Evolutionary conservation across 1,284 basidiomycete species (phyloP).

Genomic region (Golubevia pallescens): DNA sequence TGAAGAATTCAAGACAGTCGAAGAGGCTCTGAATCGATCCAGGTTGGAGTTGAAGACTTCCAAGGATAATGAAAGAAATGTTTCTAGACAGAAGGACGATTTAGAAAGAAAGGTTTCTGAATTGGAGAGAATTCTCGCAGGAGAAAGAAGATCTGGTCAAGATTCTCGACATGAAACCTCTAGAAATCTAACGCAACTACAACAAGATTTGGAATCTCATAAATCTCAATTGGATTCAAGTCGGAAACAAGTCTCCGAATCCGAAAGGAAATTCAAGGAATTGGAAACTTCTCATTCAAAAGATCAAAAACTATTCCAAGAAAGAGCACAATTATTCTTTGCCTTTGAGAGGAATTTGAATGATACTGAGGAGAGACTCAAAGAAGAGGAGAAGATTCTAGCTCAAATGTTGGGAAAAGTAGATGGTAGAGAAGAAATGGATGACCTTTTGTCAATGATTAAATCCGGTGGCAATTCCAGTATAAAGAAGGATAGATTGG

Average conservation of each 20-base stretch:
- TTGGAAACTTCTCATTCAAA: slow-evolving; percentile 38
- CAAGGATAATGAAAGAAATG: background rate
- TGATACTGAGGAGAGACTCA: slow-evolving; percentile 42
- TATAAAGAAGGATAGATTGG: slow-evolving; percentile 33
- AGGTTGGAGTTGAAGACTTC: background rate
- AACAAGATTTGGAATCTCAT: background rate
- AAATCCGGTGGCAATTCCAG: slow-evolving; percentile 33
- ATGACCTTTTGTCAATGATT: slow-evolving; percentile 58
- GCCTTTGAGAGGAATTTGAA: slow-evolving; percentile 43
- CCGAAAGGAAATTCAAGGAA: slow-evolving; percentile 22
- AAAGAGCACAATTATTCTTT: slow-evolving; percentile 41
- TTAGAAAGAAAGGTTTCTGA: too few species aligned
- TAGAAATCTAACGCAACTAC: too few species aligned
- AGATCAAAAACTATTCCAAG: slow-evolving; percentile 40
- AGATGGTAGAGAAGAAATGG: slow-evolving; percentile 62
- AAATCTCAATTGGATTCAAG: background rate
- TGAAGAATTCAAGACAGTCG: too few species aligned
- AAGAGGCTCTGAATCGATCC: background rate
- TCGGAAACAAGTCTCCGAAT: slow-evolving; percentile 7
- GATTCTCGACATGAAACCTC: too few species aligned
- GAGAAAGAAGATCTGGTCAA: too few species aligned
- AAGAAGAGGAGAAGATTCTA: slow-evolving; percentile 52
- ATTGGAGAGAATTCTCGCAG: too few species aligned
- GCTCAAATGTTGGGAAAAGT: slow-evolving; percentile 54
- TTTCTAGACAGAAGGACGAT: too few species aligned